Evolutionary conservation across 176 grass and related monocot genomes (phyloP), one percentile per base, ranked within the genome.

Genomic region (Pontederia crassipes): DNA sequence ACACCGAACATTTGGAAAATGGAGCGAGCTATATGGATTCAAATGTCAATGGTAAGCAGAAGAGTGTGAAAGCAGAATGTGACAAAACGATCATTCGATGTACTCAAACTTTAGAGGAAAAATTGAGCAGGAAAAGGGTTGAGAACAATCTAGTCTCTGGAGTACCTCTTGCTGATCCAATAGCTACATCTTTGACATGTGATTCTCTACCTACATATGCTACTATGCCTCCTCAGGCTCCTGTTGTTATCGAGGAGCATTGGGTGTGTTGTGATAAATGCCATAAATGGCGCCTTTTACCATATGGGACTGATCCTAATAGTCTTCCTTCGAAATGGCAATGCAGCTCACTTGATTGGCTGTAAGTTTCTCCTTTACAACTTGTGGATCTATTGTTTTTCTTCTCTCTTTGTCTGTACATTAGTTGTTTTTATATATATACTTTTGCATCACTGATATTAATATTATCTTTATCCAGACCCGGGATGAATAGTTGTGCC

Each of bases 201-300:
- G 66, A 35, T 18, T 49, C 8, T 11, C 12, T 35, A 55, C 54
- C 64, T 61, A 46, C 49, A 64, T 57, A 74, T 67, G 45, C 57
- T 67, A 65, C 70, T 45, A 48, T 61, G 47, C 13, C 64, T 7
- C 45, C 45, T 29, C 59, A 65, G 70, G 66, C 62, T 71, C 50
- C 72, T 62, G 16, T 79, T 81, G 58, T 84, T 64, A 89, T 89
- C 74, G 69, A 84, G 14, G 86, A 89, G 59, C 18, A 89, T 57
- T 84, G 86, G 86, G 86, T 89, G 46, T 73, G 63, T 40, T 89
- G 86, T 59, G 86, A 89, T 60, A 81, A 72, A 53, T 89, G 86
- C 68, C 81, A 82, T 49, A 85, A 78, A 65, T 89, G 86, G 86
- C 81, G 86, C 53, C 86, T 89, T 65, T 85, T 89, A 69, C 86